Base-by-base conservation (phyloP, 495 filamentous ascomycete species). In the Thozetella sp. region DNA sequence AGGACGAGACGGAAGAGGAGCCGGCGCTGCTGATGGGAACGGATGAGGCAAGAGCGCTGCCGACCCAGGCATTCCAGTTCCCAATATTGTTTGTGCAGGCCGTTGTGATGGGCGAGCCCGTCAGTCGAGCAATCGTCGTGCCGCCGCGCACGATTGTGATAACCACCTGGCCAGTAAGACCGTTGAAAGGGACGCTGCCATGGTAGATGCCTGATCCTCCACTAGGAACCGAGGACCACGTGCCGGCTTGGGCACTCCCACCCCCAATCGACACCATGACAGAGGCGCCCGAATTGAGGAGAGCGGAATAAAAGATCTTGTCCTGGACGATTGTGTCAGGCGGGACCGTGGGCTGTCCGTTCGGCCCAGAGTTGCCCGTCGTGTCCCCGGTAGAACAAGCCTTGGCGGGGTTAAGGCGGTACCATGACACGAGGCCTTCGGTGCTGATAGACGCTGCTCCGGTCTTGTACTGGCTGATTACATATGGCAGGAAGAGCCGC, bases 401-500 rank as follows among this genome's bases (percentile, higher is more conserved):
- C 3, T 53, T 26, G 13, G 65, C 72, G 1, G 72, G 67, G 2
- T 71, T 73, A 3, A 66, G 73, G 9, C 87, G 83, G 66, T 90
- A 90, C 86, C 87, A 90, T 27, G 75, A 80, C 6, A 80, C 72
- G 9, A 87, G 65, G 12, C 78, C 73, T 22, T 85, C 76, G 61
- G 76, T 59, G 19, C 65, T 43, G 45, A 76, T 62, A 19, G 76
- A 63, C 0, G 72, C 63, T 25, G 67, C 74, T 9, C 73, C 78
- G 3, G 74, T 65, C 55, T 86, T 85, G 71, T 86, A 88, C 9
- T 78, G 76, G 30, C 73, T 77, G 57, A 89, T 90, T 58, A 85
- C 85, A 65, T 86, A 84, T 0, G 84, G 83, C 6, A 88, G 72
- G 10, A 85, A 58, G 37, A 69, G 67, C 3, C 69, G 67, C 59